Conservation (phyloP, 306 rosid species). For the Mucuna pruriens region DNA sequence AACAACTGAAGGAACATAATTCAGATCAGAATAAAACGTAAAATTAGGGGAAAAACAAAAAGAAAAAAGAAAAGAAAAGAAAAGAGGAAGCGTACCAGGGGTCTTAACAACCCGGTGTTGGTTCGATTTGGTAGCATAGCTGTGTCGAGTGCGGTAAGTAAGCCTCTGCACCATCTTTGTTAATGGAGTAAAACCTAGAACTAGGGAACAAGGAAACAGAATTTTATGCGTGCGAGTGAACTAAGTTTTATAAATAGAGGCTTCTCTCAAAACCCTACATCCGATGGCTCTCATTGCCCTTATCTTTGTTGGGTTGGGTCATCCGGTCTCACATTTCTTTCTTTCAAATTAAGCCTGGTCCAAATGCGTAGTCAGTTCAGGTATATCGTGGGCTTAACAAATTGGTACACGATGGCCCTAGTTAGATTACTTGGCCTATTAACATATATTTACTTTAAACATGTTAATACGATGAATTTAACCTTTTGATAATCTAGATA, state of each 20-base stretch:
- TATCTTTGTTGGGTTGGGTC: background rate
- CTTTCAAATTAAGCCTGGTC: background rate
- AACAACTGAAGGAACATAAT: background rate
- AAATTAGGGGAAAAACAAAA: background rate
- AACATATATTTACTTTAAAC: background rate
- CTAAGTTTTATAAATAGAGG: background rate
- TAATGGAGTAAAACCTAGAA: background rate
- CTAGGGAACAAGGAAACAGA: background rate
- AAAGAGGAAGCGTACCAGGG: slow-evolving; percentile 61
- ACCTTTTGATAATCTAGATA: too few species aligned
- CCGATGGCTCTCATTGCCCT: background rate
- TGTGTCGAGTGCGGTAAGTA: slow-evolving; percentile 78
- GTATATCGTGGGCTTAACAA: background rate
- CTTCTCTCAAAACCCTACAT: slow-evolving; percentile 23
- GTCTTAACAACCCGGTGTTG: slow-evolving; percentile 86
- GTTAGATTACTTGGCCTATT: background rate
- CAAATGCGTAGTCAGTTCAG: background rate
- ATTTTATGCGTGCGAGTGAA: background rate
- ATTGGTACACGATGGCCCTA: background rate
- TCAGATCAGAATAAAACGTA: background rate
- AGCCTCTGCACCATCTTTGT: slow-evolving; percentile 82
- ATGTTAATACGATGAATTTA: too few species aligned
- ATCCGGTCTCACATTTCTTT: background rate
- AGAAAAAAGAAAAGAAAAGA: background rate
- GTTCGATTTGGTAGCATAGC: slow-evolving; percentile 92